Evolutionary conservation across 2,329 filamentous ascomycete species (phyloP), one percentile per base, ranked within the genome.

Genomic region (Beauveria brongniartii): DNA sequence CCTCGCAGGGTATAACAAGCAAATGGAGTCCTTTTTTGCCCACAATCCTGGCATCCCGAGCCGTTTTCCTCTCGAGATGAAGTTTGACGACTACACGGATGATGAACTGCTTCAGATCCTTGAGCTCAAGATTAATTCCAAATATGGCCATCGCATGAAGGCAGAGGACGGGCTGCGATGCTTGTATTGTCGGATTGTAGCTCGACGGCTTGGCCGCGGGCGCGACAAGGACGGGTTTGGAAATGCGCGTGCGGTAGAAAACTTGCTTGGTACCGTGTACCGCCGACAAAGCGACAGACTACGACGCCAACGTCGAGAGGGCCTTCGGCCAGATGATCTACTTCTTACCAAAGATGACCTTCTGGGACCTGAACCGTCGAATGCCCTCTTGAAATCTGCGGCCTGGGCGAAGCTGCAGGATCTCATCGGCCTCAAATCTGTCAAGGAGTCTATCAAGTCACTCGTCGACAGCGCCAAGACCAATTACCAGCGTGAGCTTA

Each of bases 11-110:
- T 92, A 92, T 70, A 78, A 78, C 54, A 86, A 85, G 65, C 79
- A 89, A 64, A 92, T 93, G 89, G 88, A 92, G 66, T 79, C 79
- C 0, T 91, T 92, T 69, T 91, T 90, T 52, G 78, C 82, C 0
- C 88, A 92, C 63, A 92, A 92, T 50, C 84, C 84, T 0, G 89
- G 90, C 0, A 75, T 92, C 3, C 77, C 82, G 0, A 90, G 87
- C 64, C 83, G 89, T 0, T 86, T 93, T 43, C 89, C 89, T 0
- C 75, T 83, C 12, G 73, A 79, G 40, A 76, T 92, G 66, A 78
- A 82, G 47, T 93, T 92, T 61, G 74, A 80, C 0, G 89, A 93
- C 69, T 92, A 90, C 64, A 75, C 75, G 0, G 86, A 92, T 52
- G 66, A 74, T 0, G 88, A 92, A 65, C 75, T 93, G 0, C 75